Conservation (phyloP, 2,329 filamentous ascomycete genomes). For the Claviceps sp. region DNA sequence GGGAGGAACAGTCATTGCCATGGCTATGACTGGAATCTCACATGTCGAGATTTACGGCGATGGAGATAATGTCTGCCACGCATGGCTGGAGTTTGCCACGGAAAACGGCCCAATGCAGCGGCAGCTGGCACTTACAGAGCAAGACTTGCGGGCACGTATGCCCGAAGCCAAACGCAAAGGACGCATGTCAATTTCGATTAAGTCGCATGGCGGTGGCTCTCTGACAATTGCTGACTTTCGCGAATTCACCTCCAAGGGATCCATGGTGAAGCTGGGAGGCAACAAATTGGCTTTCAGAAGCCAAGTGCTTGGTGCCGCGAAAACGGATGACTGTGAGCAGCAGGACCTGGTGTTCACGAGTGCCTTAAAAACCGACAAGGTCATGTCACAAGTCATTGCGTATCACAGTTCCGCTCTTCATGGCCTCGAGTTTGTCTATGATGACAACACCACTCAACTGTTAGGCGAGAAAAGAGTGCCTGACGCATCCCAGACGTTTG, state of each 20-base stretch:
- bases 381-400: slow-evolving; percentile 61
- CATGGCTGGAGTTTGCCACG: slow-evolving; percentile 68
- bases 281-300: slow-evolving; percentile 61
- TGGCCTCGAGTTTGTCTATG: slow-evolving; percentile 86
- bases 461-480: slow-evolving; percentile 74
- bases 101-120: slow-evolving; percentile 50
- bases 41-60: slow-evolving; percentile 74
- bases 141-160: slow-evolving; percentile 56
- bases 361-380: slow-evolving; percentile 51
- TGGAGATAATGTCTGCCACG: slow-evolving; percentile 65
- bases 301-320: slow-evolving; percentile 57
- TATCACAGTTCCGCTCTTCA: slow-evolving; percentile 68
- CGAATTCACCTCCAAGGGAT: slow-evolving; percentile 55
- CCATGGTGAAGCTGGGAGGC: slow-evolving; percentile 58
- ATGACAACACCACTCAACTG: slow-evolving; percentile 69
- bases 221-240: slow-evolving; percentile 68
- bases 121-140: slow-evolving; percentile 62
- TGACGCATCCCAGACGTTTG: slow-evolving; percentile 57
- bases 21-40: slow-evolving; percentile 67
- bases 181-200: slow-evolving; percentile 58
- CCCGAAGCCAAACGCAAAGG: slow-evolving; percentile 60
- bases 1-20: slow-evolving; percentile 59
- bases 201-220: slow-evolving; percentile 61
- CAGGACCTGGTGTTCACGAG: slow-evolving; percentile 66
- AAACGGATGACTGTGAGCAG: slow-evolving; percentile 54